phyloP scores from a whole-genome alignment of 306 rosid genomes.

The Vigna unguiculata region DNA sequence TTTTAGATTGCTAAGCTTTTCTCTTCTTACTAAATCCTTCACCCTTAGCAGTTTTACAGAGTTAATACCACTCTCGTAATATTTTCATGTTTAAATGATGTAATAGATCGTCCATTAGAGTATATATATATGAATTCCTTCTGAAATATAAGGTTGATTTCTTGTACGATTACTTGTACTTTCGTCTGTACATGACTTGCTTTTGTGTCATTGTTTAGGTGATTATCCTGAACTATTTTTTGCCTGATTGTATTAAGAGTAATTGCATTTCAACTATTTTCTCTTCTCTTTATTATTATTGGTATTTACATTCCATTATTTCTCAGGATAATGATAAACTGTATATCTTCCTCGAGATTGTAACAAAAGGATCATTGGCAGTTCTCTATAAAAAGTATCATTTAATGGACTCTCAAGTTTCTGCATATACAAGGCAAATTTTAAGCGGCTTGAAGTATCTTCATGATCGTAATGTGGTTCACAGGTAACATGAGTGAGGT shows the following conservation, averaged over 20 bases:
- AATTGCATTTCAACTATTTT: not conserved
- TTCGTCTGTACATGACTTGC: not conserved
- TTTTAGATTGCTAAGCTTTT: no score
- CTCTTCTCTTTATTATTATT: conserved; percentile 5
- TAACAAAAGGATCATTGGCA: conserved; percentile 64
- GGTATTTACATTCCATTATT: conserved; percentile 15
- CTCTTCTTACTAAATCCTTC: not conserved
- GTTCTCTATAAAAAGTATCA: conserved; percentile 56
- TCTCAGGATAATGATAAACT: conserved; percentile 54
- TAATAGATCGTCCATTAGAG: not conserved
- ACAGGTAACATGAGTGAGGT: conserved; percentile 52
- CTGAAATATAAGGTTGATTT: not conserved
- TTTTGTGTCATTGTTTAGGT: not conserved
- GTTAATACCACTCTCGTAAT: not conserved
- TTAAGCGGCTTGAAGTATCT: conserved; percentile 68
- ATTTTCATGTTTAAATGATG: not conserved
- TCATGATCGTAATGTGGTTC: conserved; percentile 64
- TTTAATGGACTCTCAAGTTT: conserved; percentile 66
- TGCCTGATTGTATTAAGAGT: not conserved
- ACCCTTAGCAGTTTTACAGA: no score
- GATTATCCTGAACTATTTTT: not conserved
- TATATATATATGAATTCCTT: not conserved
- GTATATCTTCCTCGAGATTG: conserved; percentile 72
- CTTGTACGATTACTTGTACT: not conserved
- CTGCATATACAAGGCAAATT: conserved; percentile 67